phyloP scores from a whole-genome alignment of 2,329 filamentous ascomycete species.

The Nemania sp. region DNA sequence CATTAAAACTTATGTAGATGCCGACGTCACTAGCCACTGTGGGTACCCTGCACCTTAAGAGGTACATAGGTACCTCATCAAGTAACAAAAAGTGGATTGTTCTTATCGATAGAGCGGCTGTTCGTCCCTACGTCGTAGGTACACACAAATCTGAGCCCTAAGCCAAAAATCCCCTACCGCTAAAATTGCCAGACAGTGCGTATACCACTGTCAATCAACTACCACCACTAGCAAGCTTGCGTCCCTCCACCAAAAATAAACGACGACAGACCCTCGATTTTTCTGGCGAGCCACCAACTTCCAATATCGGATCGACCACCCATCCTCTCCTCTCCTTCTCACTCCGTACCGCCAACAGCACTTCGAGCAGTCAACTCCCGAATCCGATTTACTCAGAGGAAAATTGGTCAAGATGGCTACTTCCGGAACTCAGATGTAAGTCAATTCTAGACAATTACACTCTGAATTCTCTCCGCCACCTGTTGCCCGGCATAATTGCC shows the following conservation, averaged over 20 bases:
- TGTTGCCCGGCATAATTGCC: not conserved
- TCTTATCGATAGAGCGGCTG: constrained; percentile 26
- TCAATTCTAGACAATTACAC: constrained; percentile 5
- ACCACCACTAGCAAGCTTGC: no score
- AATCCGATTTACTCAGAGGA: no score
- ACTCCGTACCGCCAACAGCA: constrained; percentile 33
- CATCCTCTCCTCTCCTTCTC: constrained; percentile 6
- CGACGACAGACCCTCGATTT: constrained; percentile 25
- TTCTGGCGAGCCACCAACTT: constrained; percentile 25
- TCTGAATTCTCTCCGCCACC: no score
- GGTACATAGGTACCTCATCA: not conserved
- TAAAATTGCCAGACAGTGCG: constrained; percentile 35
- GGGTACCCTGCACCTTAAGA: not conserved
- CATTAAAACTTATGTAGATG: not conserved
- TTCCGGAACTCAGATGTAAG: constrained; percentile 67
- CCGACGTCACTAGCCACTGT: constrained; percentile 26
- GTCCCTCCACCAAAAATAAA: constrained; percentile 30
- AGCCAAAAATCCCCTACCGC: constrained; percentile 34
- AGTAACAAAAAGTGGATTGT: not conserved
- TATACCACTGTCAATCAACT: constrained; percentile 29
- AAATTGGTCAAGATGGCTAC: constrained; percentile 60
- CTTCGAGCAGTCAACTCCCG: constrained; percentile 45
- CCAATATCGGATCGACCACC: constrained; percentile 30
- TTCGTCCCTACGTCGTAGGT: not conserved
- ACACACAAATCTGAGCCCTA: constrained; percentile 41